Conservation (phyloP, 768 basidiomycete genomes). For the Trametes gibbosa region DNA sequence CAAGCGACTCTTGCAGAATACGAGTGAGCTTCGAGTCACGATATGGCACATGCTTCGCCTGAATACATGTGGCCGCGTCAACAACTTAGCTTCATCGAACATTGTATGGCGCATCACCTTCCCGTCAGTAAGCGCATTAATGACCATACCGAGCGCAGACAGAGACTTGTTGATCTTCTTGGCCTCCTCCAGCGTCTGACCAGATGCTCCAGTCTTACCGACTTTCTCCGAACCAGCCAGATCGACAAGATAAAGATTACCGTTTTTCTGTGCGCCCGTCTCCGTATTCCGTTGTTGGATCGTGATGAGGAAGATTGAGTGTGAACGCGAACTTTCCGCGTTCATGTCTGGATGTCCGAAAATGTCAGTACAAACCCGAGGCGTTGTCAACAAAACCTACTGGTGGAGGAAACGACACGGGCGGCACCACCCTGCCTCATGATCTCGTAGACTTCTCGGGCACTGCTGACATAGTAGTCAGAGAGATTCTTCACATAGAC, state of each 20-base stretch:
- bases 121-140: slow-evolving; percentile 94
- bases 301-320: slow-evolving; percentile 97
- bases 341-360: slow-evolving; percentile 80
- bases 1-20: slow-evolving; percentile 97
- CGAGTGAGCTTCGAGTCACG: slow-evolving; percentile 99
- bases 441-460: slow-evolving; percentile 95
- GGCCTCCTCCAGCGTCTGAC: slow-evolving; percentile 97
- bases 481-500: slow-evolving; percentile 98
- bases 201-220: slow-evolving; percentile 98
- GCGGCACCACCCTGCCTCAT: slow-evolving; percentile 95
- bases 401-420: slow-evolving; percentile 90
- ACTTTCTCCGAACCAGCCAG: slow-evolving; percentile 99
- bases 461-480: slow-evolving; percentile 96
- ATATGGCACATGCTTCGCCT: slow-evolving; percentile 97
- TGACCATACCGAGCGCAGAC: slow-evolving; percentile 98
- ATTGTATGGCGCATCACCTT: slow-evolving; percentile 53
- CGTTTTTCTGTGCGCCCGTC: slow-evolving; percentile 92
- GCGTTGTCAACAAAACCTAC: slow-evolving; percentile 45
- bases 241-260: slow-evolving; percentile 96
- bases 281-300: slow-evolving; percentile 97
- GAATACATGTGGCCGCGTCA: not conserved
- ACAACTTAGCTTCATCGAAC: not conserved
- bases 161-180: slow-evolving; percentile 99
- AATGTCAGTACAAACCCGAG: not conserved
- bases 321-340: slow-evolving; percentile 97